These are phyloP conservation scores for Lentinula guzmanii DNA, from an alignment of 768 basidiomycete species.

Conservation along the genomic window DNA sequence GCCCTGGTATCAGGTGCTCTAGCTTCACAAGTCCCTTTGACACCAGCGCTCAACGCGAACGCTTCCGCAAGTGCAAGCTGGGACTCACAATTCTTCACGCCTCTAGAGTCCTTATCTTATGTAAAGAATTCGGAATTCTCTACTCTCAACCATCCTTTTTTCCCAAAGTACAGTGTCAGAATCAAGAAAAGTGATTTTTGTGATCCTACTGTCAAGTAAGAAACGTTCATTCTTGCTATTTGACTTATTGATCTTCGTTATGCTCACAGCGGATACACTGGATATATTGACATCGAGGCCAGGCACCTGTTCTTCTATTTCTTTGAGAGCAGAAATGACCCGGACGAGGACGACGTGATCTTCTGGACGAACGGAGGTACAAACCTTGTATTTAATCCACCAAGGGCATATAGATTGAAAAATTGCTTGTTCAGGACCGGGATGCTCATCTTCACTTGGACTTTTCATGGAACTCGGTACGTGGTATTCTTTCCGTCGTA, in stretches of 20 bases:
- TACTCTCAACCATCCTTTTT: constrained; percentile 38
- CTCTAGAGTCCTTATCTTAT: constrained; percentile 8
- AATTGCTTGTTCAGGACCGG: constrained; percentile 1
- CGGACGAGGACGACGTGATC: constrained; percentile 55
- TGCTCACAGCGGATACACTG: constrained; percentile 45
- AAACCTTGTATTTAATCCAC: too few species aligned
- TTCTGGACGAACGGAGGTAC: constrained; percentile 12
- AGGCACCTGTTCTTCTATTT: constrained; percentile 73
- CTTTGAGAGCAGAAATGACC: constrained; percentile 63
- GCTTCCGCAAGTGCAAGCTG: neutral
- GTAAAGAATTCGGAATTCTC: constrained; percentile 22
- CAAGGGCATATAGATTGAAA: neutral
- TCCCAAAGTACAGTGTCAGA: constrained; percentile 48
- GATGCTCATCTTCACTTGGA: constrained; percentile 26
- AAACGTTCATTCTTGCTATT: neutral
- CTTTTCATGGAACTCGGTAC: constrained; percentile 48
- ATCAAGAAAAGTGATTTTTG: constrained; percentile 59
- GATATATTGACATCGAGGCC: constrained; percentile 61
- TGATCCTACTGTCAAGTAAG: constrained; percentile 57
- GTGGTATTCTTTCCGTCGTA: constrained; percentile 28
- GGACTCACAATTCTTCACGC: constrained; percentile 6
- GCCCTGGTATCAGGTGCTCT: neutral
- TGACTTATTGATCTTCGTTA: neutral
- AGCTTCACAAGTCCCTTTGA: neutral
- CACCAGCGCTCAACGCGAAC: neutral